Evolutionary conservation across 129 eudicot species (phyloP).

Genomic region (Arctium minus): DNA sequence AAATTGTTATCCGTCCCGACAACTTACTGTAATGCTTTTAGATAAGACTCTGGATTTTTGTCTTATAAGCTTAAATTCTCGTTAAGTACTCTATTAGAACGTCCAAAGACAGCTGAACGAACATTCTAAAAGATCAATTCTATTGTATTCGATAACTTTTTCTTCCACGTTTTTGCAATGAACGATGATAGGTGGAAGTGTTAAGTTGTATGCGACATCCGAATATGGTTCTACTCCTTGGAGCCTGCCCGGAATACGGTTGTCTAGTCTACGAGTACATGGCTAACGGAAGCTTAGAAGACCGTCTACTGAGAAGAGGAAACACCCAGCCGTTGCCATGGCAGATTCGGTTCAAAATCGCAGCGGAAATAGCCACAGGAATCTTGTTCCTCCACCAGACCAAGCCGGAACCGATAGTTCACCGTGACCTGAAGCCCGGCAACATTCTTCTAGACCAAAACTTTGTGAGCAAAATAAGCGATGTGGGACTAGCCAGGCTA

Average conservation of each 20-base stretch:
- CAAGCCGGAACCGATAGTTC: slow-evolving; percentile 71
- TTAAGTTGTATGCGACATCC: slow-evolving; percentile 74
- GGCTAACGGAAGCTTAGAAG: slow-evolving; percentile 70
- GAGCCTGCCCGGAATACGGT: slow-evolving; percentile 67
- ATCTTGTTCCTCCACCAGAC: slow-evolving; percentile 69
- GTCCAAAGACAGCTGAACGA: no score
- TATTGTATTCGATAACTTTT: not conserved
- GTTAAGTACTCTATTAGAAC: not conserved
- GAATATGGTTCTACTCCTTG: slow-evolving; percentile 65
- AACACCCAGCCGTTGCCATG: slow-evolving; percentile 49
- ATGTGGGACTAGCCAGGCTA: slow-evolving; percentile 64
- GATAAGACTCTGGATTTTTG: not conserved
- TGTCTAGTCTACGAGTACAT: slow-evolving; percentile 63
- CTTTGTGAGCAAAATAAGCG: slow-evolving; percentile 54
- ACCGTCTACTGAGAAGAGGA: slow-evolving; percentile 45
- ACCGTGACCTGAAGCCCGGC: slow-evolving; percentile 65
- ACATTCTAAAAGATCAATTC: no score
- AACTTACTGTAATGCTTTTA: not conserved
- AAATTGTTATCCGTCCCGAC: not conserved
- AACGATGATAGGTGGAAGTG: slow-evolving; percentile 49
- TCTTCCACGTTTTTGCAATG: not conserved
- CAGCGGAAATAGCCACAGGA: slow-evolving; percentile 65
- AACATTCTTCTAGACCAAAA: slow-evolving; percentile 58
- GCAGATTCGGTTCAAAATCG: slow-evolving; percentile 61
- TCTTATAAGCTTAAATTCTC: not conserved